phyloP scores from a whole-genome alignment of 1,284 basidiomycete species.

The Polyporus tsugae region DNA sequence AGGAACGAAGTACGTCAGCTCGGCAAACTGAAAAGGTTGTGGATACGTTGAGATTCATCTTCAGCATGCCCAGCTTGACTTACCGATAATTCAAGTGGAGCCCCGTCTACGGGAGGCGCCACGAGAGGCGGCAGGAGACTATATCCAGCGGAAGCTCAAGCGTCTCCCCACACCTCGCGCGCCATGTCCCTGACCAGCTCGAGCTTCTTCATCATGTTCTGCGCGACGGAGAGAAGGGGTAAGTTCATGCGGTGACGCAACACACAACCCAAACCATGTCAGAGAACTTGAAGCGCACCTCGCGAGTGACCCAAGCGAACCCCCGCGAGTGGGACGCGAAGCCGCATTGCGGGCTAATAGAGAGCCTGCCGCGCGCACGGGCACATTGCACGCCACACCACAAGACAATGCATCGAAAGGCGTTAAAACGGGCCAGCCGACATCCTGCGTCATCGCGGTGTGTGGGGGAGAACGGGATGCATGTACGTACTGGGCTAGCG shows the following conservation, averaged over 20 bases:
- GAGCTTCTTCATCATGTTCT: conserved; percentile 52
- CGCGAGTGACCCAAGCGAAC: conserved; percentile 59
- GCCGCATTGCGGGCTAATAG: conserved; percentile 77
- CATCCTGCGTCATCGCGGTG: background rate
- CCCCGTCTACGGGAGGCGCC: background rate
- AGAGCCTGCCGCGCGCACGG: conserved; percentile 53
- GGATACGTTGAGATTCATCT: background rate
- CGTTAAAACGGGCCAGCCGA: background rate
- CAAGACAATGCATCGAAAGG: background rate
- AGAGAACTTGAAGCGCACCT: conserved; percentile 52
- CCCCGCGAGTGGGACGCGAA: conserved; percentile 74
- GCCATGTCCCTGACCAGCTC: conserved; percentile 57
- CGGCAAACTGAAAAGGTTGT: background rate
- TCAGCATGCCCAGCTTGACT: background rate
- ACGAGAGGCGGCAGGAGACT: background rate
- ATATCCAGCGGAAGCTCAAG: background rate
- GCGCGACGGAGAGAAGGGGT: background rate
- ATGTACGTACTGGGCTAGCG: conserved; percentile 61
- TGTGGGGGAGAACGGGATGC: background rate
- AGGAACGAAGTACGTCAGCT: background rate
- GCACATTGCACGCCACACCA: background rate
- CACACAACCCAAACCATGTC: background rate
- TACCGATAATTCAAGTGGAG: background rate
- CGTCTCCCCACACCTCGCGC: conserved; percentile 53
- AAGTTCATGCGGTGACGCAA: background rate